These are phyloP conservation scores for Alternaria sp. DNA, from an alignment of 2,329 filamentous ascomycete genomes.

Conservation along the genomic window DNA sequence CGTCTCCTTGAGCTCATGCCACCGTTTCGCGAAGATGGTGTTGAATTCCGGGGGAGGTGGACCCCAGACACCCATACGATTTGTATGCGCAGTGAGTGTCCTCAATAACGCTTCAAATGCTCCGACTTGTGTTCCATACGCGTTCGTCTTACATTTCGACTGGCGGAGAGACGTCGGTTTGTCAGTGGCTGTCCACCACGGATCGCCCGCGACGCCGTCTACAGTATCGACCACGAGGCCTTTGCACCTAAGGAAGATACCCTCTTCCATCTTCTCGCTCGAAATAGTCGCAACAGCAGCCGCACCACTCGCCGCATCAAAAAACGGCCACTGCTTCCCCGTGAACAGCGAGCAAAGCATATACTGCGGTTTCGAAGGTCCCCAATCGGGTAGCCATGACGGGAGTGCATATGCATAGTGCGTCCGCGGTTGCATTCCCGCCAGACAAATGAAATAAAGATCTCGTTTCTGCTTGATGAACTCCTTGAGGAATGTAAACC, in stretches of 20 bases:
- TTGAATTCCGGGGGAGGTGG: neutral
- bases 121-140: neutral
- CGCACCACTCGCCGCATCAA: neutral
- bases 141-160: neutral
- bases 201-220: neutral
- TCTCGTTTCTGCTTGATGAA: neutral
- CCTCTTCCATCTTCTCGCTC: neutral
- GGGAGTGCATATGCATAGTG: neutral
- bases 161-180: neutral
- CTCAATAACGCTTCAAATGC: neutral
- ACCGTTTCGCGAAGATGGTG: neutral
- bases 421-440: neutral
- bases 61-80: neutral
- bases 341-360: neutral
- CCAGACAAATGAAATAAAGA: neutral
- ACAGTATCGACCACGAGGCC: neutral
- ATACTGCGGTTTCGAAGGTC: neutral
- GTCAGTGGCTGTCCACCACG: neutral
- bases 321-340: neutral
- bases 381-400: neutral
- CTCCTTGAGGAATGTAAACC: neutral
- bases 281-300: neutral
- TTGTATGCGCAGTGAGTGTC: neutral
- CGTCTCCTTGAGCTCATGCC: neutral
- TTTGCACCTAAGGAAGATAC: neutral